These are phyloP conservation scores for Acanthamoeba royreba DNA, from an alignment of 208 protist genomes.

Conservation along the genomic window DNA sequence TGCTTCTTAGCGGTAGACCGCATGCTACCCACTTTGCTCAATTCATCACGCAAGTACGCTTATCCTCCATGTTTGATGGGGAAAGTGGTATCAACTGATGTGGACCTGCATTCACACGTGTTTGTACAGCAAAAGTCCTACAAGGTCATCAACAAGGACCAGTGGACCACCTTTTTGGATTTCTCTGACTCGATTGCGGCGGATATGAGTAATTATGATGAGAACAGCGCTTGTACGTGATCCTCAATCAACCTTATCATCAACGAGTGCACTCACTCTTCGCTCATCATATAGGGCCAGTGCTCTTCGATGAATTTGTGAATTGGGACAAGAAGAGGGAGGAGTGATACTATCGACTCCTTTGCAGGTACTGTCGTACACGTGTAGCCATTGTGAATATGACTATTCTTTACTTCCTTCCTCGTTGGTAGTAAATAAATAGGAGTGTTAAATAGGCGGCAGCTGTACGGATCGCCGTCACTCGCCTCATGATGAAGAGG, in stretches of 20 bases:
- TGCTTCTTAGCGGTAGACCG: constrained; percentile 10
- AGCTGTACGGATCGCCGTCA: no score
- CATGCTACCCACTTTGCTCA: not conserved
- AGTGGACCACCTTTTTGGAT: constrained; percentile 60
- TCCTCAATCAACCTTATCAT: not conserved
- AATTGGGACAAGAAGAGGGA: not conserved
- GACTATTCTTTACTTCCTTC: not conserved
- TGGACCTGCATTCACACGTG: no score
- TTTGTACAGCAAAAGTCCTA: not conserved
- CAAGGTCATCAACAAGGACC: constrained; percentile 61
- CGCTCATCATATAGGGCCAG: constrained; percentile 22
- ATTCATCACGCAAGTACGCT: not conserved
- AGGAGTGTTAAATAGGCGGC: no score
- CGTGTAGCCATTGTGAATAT: not conserved
- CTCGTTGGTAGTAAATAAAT: not conserved
- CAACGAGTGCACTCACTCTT: not conserved
- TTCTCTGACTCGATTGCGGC: constrained; percentile 52
- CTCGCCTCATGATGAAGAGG: no score
- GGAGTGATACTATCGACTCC: not conserved
- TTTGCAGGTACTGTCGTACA: no score
- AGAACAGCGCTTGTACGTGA: constrained; percentile 42
- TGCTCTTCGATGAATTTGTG: constrained; percentile 56
- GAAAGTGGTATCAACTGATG: no score
- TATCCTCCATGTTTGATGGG: no score
- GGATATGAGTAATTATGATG: constrained; percentile 56